A percentile compares a stretch with the other conserved stretches of the same genome.
phyloP scores from a whole-genome alignment of 305 asterid genomes.

The Solanum hybrid region DNA sequence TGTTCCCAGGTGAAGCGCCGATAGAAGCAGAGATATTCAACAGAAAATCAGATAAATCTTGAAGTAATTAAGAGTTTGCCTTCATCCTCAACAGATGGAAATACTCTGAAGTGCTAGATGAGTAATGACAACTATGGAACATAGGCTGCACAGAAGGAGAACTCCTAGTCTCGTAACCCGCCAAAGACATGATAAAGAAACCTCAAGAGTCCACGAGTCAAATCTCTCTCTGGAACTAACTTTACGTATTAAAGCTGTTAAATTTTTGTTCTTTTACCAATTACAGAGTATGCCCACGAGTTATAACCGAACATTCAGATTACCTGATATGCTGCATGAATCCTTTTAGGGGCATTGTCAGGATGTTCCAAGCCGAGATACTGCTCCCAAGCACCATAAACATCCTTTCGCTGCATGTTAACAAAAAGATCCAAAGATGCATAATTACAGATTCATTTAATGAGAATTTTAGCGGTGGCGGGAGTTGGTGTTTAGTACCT shows the following conservation, averaged over 20 bases:
- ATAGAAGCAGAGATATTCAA: background rate
- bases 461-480: background rate
- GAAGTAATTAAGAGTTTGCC: background rate
- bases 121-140: background rate
- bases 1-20: background rate
- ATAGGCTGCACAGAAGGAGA: background rate
- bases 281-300: background rate
- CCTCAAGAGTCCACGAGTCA: background rate
- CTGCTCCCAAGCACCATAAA: constrained; percentile 52
- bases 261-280: background rate
- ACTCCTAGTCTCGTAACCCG: background rate
- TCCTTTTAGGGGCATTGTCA: constrained; percentile 45
- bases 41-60: background rate
- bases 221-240: background rate
- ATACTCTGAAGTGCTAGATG: background rate
- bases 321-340: constrained; percentile 50
- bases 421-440: background rate
- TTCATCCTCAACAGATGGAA: background rate
- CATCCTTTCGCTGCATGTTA: constrained; percentile 28
- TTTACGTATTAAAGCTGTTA: background rate
- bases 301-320: background rate
- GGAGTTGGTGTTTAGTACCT: constrained; percentile 23
- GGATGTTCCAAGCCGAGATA: constrained; percentile 68
- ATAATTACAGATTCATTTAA: background rate
- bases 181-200: background rate